Percentiles rank a stretch among this genome's conserved stretches.
These are phyloP conservation scores for Coniella lustricola DNA, from an alignment of 2,329 filamentous ascomycete species.

Conservation along the genomic window DNA sequence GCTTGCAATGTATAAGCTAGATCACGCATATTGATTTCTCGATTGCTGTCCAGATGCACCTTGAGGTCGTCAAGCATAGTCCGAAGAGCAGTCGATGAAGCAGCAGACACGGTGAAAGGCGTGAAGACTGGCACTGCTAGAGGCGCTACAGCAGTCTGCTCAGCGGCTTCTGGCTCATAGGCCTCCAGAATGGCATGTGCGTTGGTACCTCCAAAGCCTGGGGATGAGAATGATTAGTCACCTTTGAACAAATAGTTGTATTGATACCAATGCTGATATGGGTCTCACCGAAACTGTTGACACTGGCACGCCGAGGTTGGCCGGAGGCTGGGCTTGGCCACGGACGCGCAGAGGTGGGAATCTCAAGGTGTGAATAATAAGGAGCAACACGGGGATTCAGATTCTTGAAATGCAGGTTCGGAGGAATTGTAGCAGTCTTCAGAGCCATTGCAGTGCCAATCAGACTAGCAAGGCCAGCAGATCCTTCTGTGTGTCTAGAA, in stretches of 20 bases:
- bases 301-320: conserved; percentile 4
- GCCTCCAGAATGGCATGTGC: conserved; percentile 3
- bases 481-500: conserved; percentile 20
- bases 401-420: conserved; percentile 20
- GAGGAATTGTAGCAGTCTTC: conserved; percentile 19
- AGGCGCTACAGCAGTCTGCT: neutral
- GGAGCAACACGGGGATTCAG: conserved; percentile 15
- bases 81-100: conserved; percentile 23
- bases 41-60: conserved; percentile 17
- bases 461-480: conserved; percentile 21
- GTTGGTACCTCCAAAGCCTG: conserved; percentile 11
- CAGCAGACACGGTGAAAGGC: conserved; percentile 20
- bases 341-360: conserved; percentile 37
- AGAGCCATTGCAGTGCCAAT: conserved; percentile 23
- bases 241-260: neutral
- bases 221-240: neutral
- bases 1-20: conserved; percentile 22
- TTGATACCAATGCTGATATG: neutral
- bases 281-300: conserved; percentile 4
- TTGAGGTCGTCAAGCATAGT: conserved; percentile 17
- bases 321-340: conserved; percentile 4
- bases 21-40: conserved; percentile 11
- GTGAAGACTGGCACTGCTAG: neutral
- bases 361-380: neutral
- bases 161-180: neutral